phyloP scores from a whole-genome alignment of 2,329 filamentous ascomycete species.

The Corinectria fuckeliana region DNA sequence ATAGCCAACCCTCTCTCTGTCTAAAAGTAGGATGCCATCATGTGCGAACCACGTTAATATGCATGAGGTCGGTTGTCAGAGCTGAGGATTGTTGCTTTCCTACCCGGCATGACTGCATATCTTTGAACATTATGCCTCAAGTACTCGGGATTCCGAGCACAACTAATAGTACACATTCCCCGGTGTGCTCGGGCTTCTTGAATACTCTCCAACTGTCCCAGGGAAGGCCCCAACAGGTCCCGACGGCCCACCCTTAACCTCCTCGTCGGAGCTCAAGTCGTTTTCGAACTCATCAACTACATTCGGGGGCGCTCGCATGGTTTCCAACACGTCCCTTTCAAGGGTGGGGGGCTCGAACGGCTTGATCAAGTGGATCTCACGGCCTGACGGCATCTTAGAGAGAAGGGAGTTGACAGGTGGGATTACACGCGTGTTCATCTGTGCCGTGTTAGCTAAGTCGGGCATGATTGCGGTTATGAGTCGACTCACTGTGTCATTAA shows the following conservation, averaged over 20 bases:
- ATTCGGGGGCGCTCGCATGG: constrained; percentile 56
- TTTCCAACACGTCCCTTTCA: constrained; percentile 68
- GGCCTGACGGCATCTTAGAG: constrained; percentile 82
- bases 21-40: too few species aligned
- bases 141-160: too few species aligned
- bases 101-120: background rate
- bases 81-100: too few species aligned
- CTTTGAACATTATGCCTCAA: too few species aligned
- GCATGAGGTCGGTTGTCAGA: too few species aligned
- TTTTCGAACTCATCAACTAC: constrained; percentile 43
- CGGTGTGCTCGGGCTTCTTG: constrained; percentile 36
- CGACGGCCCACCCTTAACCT: constrained; percentile 38
- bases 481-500: constrained; percentile 82
- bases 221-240: constrained; percentile 58
- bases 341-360: constrained; percentile 71
- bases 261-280: constrained; percentile 49
- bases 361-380: constrained; percentile 80
- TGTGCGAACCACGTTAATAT: too few species aligned
- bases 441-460: constrained; percentile 17
- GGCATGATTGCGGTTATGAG: rapidly evolving
- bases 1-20: too few species aligned
- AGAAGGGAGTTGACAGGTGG: constrained; percentile 75
- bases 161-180: constrained; percentile 49
- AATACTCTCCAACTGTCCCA: constrained; percentile 51
- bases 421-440: constrained; percentile 82